phyloP scores from a whole-genome alignment of 192 early-diverging fungal species.

The Mortierella claussenii region DNA sequence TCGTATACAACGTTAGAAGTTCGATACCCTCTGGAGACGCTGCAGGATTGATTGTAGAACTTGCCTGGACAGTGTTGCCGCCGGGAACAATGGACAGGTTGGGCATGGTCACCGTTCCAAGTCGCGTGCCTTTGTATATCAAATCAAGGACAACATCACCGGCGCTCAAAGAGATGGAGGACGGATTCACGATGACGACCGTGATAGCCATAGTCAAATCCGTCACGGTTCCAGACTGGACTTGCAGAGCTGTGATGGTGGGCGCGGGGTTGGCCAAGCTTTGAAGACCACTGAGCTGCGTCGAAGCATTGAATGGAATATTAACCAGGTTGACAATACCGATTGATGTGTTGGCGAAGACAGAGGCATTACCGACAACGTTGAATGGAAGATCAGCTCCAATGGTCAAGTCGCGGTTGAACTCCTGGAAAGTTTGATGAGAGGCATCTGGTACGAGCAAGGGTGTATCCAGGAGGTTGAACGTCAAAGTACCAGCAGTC shows the following conservation, averaged over 20 bases:
- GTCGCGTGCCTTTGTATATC: constrained; percentile 29
- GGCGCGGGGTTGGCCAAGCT: constrained; percentile 55
- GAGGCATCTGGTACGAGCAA: constrained; percentile 45
- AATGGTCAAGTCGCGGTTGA: constrained; percentile 54
- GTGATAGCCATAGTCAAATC: constrained; percentile 54
- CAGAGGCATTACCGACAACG: constrained; percentile 49
- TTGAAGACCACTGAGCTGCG: constrained; percentile 58
- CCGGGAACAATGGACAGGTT: constrained; percentile 57
- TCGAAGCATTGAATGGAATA: constrained; percentile 58
- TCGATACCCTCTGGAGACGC: constrained; percentile 52
- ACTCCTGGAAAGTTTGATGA: constrained; percentile 53
- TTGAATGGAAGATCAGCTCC: constrained; percentile 22
- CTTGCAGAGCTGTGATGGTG: constrained; percentile 56
- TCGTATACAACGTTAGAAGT: constrained; percentile 58
- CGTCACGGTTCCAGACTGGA: constrained; percentile 53
- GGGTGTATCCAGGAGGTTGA: constrained; percentile 46
- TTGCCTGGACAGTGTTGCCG: constrained; percentile 51
- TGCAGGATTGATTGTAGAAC: constrained; percentile 56
- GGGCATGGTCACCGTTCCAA: constrained; percentile 56
- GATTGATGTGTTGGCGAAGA: constrained; percentile 57
- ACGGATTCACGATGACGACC: constrained; percentile 58
- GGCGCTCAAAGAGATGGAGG: constrained; percentile 51
- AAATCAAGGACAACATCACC: constrained; percentile 58
- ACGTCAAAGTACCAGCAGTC: constrained; percentile 48
- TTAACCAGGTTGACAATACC: constrained; percentile 56